Conservation (phyloP, 2,329 filamentous ascomycete genomes). For the Teratosphaeria pseudoeucalypti region DNA sequence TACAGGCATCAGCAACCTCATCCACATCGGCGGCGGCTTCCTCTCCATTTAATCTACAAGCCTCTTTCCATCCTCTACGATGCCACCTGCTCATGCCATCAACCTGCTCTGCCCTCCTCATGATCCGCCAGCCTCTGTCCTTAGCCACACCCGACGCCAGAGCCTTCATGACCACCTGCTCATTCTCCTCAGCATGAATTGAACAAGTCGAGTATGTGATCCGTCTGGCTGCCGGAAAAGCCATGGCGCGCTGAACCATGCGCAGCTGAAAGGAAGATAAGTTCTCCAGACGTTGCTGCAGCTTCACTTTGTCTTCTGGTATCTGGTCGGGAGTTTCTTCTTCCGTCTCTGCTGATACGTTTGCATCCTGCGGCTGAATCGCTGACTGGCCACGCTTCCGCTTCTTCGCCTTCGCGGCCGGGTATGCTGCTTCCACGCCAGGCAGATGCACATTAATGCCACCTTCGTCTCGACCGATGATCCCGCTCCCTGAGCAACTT, state of each 20-base stretch:
- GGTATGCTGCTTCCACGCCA: slow-evolving; percentile 10
- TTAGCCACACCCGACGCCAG: slow-evolving; percentile 57
- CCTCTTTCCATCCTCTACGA: slow-evolving; percentile 37
- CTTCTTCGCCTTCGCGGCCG: slow-evolving; percentile 23
- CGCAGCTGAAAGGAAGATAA: slow-evolving; percentile 73
- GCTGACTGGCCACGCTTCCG: slow-evolving; percentile 7
- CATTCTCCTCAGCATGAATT: slow-evolving; percentile 77
- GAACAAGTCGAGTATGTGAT: slow-evolving; percentile 95
- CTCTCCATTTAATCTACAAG: slow-evolving; percentile 1
- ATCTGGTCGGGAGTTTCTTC: slow-evolving; percentile 1
- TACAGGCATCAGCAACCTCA: slow-evolving; percentile 59
- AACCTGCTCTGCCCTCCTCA: slow-evolving; percentile 62
- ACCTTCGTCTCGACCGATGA: slow-evolving; percentile 76
- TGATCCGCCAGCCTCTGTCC: slow-evolving; percentile 64
- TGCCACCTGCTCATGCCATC: slow-evolving; percentile 66
- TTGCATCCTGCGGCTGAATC: not conserved
- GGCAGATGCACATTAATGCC: slow-evolving; percentile 54
- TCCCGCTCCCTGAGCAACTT: slow-evolving; percentile 91
- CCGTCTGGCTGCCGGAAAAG: slow-evolving; percentile 61
- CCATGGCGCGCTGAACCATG: slow-evolving; percentile 73
- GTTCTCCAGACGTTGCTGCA: slow-evolving; percentile 56
- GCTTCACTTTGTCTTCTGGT: slow-evolving; percentile 34
- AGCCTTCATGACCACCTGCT: slow-evolving; percentile 66
- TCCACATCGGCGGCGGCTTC: slow-evolving; percentile 6
- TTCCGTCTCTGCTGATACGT: not conserved